A percentile compares a stretch with the other conserved stretches of the same genome.
Evolutionary conservation across 2,329 filamentous ascomycete species (phyloP).

Genomic region (Falciphora oryzae): DNA sequence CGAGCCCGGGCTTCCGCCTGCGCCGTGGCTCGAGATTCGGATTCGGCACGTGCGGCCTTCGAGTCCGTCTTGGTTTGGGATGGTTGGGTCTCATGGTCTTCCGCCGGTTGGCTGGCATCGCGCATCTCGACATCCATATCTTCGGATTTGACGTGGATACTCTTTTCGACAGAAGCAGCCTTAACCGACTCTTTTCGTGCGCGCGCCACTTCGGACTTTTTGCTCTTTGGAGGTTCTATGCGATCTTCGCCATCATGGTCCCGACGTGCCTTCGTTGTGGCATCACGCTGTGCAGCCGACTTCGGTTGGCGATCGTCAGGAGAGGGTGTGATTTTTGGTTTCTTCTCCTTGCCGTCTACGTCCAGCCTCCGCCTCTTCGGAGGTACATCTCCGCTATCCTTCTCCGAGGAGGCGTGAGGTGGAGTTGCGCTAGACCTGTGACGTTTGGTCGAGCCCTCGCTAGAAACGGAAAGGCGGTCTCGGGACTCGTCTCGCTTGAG

Average conservation of each 20-base stretch:
- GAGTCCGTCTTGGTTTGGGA: conserved; percentile 13
- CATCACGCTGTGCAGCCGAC: conserved; percentile 35
- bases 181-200: conserved; percentile 37
- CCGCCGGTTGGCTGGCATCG: conserved; percentile 31
- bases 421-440: conserved; percentile 55
- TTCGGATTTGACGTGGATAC: conserved; percentile 53
- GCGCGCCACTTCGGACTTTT: conserved; percentile 28
- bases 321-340: conserved; percentile 35
- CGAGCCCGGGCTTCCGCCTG: conserved; percentile 17
- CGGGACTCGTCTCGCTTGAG: conserved; percentile 56
- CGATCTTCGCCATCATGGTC: conserved; percentile 36
- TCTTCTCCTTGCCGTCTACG: conserved; percentile 44
- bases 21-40: conserved; percentile 23
- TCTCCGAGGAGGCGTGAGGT: conserved; percentile 46
- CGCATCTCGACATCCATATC: conserved; percentile 52
- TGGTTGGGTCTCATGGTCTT: conserved; percentile 23
- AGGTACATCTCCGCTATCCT: conserved; percentile 45
- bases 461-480: conserved; percentile 44
- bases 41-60: conserved; percentile 20
- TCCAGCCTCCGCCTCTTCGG: conserved; percentile 54
- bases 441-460: conserved; percentile 50
- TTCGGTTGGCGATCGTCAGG: conserved; percentile 42
- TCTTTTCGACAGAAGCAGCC: conserved; percentile 37
- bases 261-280: conserved; percentile 23
- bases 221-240: conserved; percentile 28